Evolutionary conservation across 257 asterid species (phyloP).

Genomic region (Nicotiana tabacum): DNA sequence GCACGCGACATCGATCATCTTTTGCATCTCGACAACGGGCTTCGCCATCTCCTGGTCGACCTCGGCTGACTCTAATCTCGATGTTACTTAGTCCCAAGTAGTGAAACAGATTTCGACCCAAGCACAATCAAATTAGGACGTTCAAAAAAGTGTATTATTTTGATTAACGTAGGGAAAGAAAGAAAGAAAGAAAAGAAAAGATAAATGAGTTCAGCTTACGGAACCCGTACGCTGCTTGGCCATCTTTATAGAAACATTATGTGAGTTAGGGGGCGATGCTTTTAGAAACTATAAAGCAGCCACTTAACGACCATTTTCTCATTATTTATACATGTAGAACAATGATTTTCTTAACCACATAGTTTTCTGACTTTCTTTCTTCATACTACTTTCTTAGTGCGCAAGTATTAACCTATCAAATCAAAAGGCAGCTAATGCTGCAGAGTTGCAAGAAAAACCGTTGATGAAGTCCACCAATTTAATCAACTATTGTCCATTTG

Average conservation of each 20-base stretch:
- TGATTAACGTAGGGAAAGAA: no score
- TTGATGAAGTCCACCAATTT: conserved; percentile 16
- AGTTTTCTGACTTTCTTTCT: neutral
- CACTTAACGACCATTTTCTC: neutral
- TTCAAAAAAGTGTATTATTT: no score
- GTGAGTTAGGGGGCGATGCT: neutral
- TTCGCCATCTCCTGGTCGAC: no score
- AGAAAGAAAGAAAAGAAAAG: no score
- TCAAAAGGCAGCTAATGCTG: conserved; percentile 8
- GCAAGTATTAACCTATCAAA: conserved; percentile 36
- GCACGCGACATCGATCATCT: no score
- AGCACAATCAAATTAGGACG: no score
- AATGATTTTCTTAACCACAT: conserved; percentile 14
- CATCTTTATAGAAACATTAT: neutral
- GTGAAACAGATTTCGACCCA: no score
- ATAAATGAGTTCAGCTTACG: no score
- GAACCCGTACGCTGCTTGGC: no score
- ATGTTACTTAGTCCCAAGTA: no score
- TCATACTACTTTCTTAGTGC: conserved; percentile 47
- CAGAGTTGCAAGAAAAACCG: conserved; percentile 8
- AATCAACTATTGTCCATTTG: conserved; percentile 11
- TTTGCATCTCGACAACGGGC: no score
- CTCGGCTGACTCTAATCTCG: no score
- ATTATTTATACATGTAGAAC: neutral
- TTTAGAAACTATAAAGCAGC: neutral